Base-by-base conservation (phyloP, 148 eudicot genomes). In the Fagopyrum tataricum region DNA sequence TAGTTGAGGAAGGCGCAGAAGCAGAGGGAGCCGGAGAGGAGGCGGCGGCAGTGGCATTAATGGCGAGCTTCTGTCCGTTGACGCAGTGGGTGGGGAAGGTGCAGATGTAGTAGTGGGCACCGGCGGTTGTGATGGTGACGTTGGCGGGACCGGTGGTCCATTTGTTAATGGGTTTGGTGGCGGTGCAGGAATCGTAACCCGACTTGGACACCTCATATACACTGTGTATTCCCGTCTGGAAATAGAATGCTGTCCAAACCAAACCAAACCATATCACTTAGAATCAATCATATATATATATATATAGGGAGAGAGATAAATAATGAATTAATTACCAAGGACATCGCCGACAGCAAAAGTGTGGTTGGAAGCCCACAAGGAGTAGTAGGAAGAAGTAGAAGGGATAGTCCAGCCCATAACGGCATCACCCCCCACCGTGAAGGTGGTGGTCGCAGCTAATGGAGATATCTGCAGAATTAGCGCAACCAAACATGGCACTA, bases 21-120 rank as follows among this genome's bases (percentile, higher is more conserved):
- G 37, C 37, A 31, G 37, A 31, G 37, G 37, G 37, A 31, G 37
- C 1, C 37, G 37, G 37, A 43, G 69, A 31, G 6, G 69, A 31
- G 17, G 68, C 31, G 43, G 69, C 8, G 43, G 44, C 42, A 8
- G 43, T 37, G 43, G 40, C 41, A n/a, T 42, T 64, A 18, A 64
- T 64, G 43, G 44, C 18, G 13, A 64, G 44, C 69, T 64, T 64
- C 69, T 64, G 69, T 4, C 69, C 69, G 69, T 7, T 0, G 69
- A 4, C 15, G 69, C 69, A 64, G 44, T 64, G 69, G 1, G 17
- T 18, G 42, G 6, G 15, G 20, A 39, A 0, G 44, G 69, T 64
- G 43, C 69, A 64, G 69, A 64, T 64, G 69, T 64, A 64, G 69
- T 64, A 64, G 69, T 64, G 69, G 42, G 69, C 20, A 2, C 69